phyloP scores from a whole-genome alignment of 495 filamentous ascomycete genomes.

The Tuber aestivum region DNA sequence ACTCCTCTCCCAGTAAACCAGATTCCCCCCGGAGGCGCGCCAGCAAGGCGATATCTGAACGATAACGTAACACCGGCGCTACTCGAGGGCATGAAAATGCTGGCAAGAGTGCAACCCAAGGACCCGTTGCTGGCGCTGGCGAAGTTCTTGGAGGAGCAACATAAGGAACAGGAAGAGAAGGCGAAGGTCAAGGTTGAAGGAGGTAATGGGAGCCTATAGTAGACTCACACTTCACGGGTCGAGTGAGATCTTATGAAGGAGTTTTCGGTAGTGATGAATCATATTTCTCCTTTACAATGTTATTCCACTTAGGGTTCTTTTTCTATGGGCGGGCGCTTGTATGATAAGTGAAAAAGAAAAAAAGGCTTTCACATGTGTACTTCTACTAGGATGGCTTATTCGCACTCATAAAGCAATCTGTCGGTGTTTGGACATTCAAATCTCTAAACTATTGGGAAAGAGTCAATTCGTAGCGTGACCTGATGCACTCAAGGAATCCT shows the following conservation, averaged over 20 bases:
- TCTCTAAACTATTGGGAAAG: neutral
- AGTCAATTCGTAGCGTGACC: neutral
- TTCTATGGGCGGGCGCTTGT: neutral
- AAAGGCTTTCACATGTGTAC: neutral
- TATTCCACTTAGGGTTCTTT: neutral
- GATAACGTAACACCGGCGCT: conserved; percentile 75
- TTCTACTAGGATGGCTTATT: neutral
- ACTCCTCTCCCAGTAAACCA: conserved; percentile 52
- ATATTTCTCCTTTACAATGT: neutral
- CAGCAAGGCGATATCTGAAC: conserved; percentile 83
- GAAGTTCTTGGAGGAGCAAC: conserved; percentile 77
- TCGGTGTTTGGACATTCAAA: neutral
- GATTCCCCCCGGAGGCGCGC: conserved; percentile 64
- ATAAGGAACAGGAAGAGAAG: conserved; percentile 62
- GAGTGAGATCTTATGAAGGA: neutral
- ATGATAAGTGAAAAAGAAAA: neutral
- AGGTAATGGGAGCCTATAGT: conserved; percentile 11
- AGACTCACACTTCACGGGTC: neutral
- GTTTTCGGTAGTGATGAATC: neutral
- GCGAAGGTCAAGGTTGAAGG: conserved; percentile 34
- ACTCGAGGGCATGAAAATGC: conserved; percentile 84
- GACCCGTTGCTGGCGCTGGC: conserved; percentile 80
- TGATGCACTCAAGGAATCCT: neutral
- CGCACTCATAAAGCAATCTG: neutral
- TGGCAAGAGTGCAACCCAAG: conserved; percentile 75